Percentiles rank a stretch among this genome's conserved stretches.
phyloP scores from a whole-genome alignment of 129 eudicot genomes.

The Solidago caesia region DNA sequence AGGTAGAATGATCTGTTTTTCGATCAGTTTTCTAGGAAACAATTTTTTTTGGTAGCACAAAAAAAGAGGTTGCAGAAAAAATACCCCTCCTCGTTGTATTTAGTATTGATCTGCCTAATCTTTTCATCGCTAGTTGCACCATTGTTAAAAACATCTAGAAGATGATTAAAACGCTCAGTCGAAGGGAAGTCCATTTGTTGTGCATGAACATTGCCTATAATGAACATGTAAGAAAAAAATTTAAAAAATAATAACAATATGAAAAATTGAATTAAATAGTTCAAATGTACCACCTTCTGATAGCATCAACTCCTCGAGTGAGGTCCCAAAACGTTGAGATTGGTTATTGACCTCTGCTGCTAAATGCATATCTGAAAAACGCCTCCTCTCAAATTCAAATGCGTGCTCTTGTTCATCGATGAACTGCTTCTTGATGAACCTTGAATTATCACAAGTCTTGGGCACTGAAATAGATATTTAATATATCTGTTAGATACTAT shows the following conservation, averaged over 20 bases:
- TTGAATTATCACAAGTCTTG: slow-evolving; percentile 39
- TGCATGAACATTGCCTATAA: slow-evolving; percentile 19
- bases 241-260: neutral
- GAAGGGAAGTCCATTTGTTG: slow-evolving; percentile 44
- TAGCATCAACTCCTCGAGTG: slow-evolving; percentile 46
- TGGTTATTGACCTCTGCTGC: slow-evolving; percentile 30
- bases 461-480: slow-evolving; percentile 30
- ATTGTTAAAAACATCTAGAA: slow-evolving; percentile 48
- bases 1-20: neutral
- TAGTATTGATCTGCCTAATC: slow-evolving; percentile 41
- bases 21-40: no score
- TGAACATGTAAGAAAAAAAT: neutral
- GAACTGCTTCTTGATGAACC: slow-evolving; percentile 50
- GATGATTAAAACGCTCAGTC: slow-evolving; percentile 45
- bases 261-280: neutral
- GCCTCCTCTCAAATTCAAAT: slow-evolving; percentile 52
- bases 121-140: slow-evolving; percentile 45
- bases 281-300: slow-evolving; percentile 45
- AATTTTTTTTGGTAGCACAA: no score
- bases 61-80: neutral
- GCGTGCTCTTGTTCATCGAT: slow-evolving; percentile 57
- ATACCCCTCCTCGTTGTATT: slow-evolving; percentile 65
- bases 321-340: slow-evolving; percentile 37
- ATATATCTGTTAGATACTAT: neutral
- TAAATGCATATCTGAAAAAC: slow-evolving; percentile 54